These are phyloP conservation scores for Hypoxylon cercidicola DNA, from an alignment of 495 filamentous ascomycete species.

Conservation along the genomic window DNA sequence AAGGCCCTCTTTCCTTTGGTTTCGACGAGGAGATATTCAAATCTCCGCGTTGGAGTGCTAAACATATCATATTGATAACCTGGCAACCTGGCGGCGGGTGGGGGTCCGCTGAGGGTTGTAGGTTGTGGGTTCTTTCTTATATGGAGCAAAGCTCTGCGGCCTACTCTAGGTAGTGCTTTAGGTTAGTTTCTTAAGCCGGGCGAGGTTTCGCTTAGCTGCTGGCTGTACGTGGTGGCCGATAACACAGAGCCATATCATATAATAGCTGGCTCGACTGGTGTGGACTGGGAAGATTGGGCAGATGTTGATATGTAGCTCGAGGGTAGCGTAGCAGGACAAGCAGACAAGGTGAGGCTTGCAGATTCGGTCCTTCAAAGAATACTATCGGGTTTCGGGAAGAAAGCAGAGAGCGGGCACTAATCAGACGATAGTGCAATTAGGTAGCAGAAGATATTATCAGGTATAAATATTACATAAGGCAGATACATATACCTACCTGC, in stretches of 20 bases:
- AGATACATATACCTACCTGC: background rate
- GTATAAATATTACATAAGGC: background rate
- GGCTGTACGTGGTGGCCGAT: conserved; percentile 35
- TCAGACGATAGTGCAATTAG: conserved; percentile 25
- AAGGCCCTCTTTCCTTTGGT: conserved; percentile 26
- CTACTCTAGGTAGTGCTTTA: conserved; percentile 10
- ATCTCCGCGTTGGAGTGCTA: conserved; percentile 25
- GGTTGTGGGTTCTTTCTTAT: conserved; percentile 19
- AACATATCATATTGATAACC: conserved; percentile 15
- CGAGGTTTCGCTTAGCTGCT: conserved; percentile 11
- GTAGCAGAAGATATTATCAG: conserved; percentile 5
- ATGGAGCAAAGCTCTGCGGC: conserved; percentile 20
- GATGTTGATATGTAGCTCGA: conserved; percentile 6
- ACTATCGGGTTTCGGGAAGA: conserved; percentile 21
- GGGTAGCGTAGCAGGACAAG: background rate
- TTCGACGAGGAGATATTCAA: conserved; percentile 24
- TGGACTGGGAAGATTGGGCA: conserved; percentile 13
- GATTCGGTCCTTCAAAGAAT: conserved; percentile 25
- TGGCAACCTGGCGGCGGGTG: conserved; percentile 9
- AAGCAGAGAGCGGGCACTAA: conserved; percentile 39
- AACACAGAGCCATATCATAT: conserved; percentile 32
- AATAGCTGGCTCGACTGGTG: conserved; percentile 25
- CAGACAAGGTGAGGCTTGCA: conserved; percentile 40
- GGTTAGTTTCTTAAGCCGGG: conserved; percentile 14
- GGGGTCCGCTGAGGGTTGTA: conserved; percentile 10